These are phyloP conservation scores for Candida taoyuanica DNA, from an alignment of 805 yeast species.

Conservation along the genomic window DNA sequence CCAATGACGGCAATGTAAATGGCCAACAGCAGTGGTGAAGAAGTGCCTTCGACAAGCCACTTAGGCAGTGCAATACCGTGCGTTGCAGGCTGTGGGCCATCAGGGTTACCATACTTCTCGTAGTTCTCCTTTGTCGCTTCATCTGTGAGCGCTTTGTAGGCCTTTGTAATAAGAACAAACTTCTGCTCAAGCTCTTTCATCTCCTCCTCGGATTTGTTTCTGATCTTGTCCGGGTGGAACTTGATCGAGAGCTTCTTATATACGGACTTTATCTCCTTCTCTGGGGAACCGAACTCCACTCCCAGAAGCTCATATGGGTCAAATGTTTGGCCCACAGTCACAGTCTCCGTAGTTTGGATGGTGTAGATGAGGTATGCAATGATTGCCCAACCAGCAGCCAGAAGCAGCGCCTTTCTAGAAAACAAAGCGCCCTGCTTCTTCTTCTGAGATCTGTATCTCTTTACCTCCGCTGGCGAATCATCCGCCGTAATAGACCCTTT, in stretches of 20 bases:
- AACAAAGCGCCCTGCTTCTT: conserved; percentile 7
- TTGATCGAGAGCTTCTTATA: conserved; percentile 84
- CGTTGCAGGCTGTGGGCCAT: conserved; percentile 85
- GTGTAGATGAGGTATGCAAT: conserved; percentile 37
- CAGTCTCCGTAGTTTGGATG: conserved; percentile 30
- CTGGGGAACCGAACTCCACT: conserved; percentile 61
- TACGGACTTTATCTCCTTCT: conserved; percentile 66
- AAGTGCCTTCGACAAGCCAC: conserved; percentile 79
- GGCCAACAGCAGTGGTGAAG: conserved; percentile 60
- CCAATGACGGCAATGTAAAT: conserved; percentile 72
- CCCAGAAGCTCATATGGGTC: conserved; percentile 91
- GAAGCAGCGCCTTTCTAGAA: conserved; percentile 16
- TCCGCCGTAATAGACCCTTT: conserved; percentile 1
- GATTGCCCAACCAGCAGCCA: conserved; percentile 24
- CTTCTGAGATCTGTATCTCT: conserved; percentile 10
- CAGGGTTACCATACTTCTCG: conserved; percentile 92
- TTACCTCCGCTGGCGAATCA: conserved; percentile 8
- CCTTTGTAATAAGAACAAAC: conserved; percentile 80
- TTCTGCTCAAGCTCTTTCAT: conserved; percentile 60
- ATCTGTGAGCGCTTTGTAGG: conserved; percentile 93
- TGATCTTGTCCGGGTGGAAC: conserved; percentile 91
- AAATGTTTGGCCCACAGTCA: conserved; percentile 48
- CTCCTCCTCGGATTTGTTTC: conserved; percentile 51
- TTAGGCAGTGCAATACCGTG: conserved; percentile 96
- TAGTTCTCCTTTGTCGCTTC: conserved; percentile 78